Evolutionary conservation across 2,329 filamentous ascomycete genomes (phyloP).

Genomic region (Aspergillus arachidicola): DNA sequence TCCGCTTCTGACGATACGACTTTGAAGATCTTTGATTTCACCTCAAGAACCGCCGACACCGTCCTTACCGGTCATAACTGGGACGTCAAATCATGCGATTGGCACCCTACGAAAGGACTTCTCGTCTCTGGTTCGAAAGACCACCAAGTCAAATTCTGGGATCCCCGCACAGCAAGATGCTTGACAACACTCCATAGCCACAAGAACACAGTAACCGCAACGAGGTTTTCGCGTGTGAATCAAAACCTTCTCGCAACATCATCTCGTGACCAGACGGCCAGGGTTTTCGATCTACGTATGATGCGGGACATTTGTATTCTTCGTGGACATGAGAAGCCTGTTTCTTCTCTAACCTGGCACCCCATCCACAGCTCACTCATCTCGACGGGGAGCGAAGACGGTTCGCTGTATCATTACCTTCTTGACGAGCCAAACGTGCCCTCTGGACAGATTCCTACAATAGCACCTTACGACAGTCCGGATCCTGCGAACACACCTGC

Average conservation of each 20-base stretch:
- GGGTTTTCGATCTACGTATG: slow-evolving; percentile 94
- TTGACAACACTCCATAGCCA: slow-evolving; percentile 93
- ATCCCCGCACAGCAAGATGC: slow-evolving; percentile 86
- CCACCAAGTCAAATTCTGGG: slow-evolving; percentile 96
- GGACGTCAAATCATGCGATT: slow-evolving; percentile 96
- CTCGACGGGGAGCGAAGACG: slow-evolving; percentile 87
- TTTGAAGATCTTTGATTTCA: slow-evolving; percentile 96
- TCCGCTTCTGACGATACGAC: slow-evolving; percentile 93
- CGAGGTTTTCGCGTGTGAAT: slow-evolving; percentile 82
- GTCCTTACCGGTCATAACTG: slow-evolving; percentile 91
- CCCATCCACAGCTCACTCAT: slow-evolving; percentile 87
- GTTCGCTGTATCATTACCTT: slow-evolving; percentile 90
- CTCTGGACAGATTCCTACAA: slow-evolving; percentile 67
- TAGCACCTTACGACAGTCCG: slow-evolving; percentile 81
- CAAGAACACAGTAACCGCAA: slow-evolving; percentile 96
- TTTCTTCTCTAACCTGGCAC: slow-evolving; percentile 91
- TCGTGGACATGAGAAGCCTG: slow-evolving; percentile 93
- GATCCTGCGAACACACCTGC: slow-evolving; percentile 79
- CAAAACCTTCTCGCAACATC: slow-evolving; percentile 87
- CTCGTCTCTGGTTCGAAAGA: slow-evolving; percentile 97
- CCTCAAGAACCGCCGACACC: slow-evolving; percentile 78
- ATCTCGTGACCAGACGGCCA: slow-evolving; percentile 87
- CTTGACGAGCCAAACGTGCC: slow-evolving; percentile 92
- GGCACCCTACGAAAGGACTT: slow-evolving; percentile 93
- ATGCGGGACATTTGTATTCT: slow-evolving; percentile 96